Percentiles rank a stretch among this genome's conserved stretches.
phyloP scores from a whole-genome alignment of 768 basidiomycete genomes.

The Fomitopsis pulvina region DNA sequence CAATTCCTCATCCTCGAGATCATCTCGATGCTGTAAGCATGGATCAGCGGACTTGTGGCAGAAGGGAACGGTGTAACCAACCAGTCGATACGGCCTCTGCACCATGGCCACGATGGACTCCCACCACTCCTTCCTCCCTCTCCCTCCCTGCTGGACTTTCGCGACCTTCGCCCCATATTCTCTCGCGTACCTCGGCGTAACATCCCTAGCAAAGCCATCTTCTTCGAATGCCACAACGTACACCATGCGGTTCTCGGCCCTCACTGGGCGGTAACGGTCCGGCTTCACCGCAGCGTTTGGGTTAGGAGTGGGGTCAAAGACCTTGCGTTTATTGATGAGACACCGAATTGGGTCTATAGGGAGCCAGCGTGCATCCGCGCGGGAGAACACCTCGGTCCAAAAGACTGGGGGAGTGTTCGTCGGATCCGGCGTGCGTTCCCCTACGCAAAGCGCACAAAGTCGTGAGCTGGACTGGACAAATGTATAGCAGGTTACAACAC shows the following conservation, averaged over 20 bases:
- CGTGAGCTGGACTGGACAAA: neutral
- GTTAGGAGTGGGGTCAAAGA: conserved; percentile 64
- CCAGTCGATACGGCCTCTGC: conserved; percentile 75
- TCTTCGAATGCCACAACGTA: conserved; percentile 96
- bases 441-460: conserved; percentile 14
- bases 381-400: conserved; percentile 97
- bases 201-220: conserved; percentile 87
- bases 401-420: conserved; percentile 73
- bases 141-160: conserved; percentile 70
- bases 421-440: conserved; percentile 41
- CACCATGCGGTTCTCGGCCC: conserved; percentile 74
- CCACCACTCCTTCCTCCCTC: conserved; percentile 84
- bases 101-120: conserved; percentile 54
- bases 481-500: neutral
- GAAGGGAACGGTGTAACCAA: conserved; percentile 27
- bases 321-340: conserved; percentile 71
- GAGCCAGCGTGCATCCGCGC: conserved; percentile 86
- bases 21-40: conserved; percentile 71
- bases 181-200: conserved; percentile 83
- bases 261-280: conserved; percentile 13
- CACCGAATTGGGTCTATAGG: conserved; percentile 85
- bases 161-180: conserved; percentile 74
- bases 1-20: conserved; percentile 88
- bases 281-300: conserved; percentile 11
- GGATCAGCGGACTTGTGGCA: neutral